These are phyloP conservation scores for Blakeslea trispora DNA, from an alignment of 371 early-diverging fungal species.

Conservation along the genomic window DNA sequence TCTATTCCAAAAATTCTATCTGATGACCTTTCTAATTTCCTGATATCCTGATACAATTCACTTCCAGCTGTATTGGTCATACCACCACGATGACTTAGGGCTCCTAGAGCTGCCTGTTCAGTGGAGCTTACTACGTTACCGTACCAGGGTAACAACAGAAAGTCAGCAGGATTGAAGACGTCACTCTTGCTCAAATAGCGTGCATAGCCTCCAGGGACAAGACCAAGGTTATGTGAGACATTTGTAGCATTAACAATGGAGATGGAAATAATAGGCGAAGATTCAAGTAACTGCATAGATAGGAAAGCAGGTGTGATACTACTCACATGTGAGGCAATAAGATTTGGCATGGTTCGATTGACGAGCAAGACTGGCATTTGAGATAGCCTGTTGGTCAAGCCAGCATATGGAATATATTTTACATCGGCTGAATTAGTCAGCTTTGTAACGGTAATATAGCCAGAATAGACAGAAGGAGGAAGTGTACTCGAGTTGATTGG, in stretches of 20 bases:
- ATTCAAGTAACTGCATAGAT: conserved; percentile 27
- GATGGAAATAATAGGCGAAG: conserved; percentile 30
- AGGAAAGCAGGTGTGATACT: conserved; percentile 22
- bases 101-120: conserved; percentile 23
- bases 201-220: conserved; percentile 40
- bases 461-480: conserved; percentile 45
- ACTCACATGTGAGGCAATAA: conserved; percentile 12
- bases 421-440: conserved; percentile 7
- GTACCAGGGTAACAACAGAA: conserved; percentile 30
- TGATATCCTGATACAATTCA: not conserved
- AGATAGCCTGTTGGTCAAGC: conserved; percentile 30
- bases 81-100: not conserved
- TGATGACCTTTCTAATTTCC: too few relatives aligned
- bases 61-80: not conserved
- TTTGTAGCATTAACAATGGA: conserved; percentile 29
- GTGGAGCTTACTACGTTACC: conserved; percentile 32
- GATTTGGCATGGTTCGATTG: conserved; percentile 37
- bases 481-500: conserved; percentile 15
- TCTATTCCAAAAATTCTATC: not conserved
- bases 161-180: conserved; percentile 27
- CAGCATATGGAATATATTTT: conserved; percentile 46
- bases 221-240: conserved; percentile 18
- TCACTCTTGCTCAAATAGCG: conserved; percentile 34
- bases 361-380: conserved; percentile 35
- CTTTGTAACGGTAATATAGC: conserved; percentile 32